phyloP scores from a whole-genome alignment of 1,284 basidiomycete species.

The Rhodotorula sp. region DNA sequence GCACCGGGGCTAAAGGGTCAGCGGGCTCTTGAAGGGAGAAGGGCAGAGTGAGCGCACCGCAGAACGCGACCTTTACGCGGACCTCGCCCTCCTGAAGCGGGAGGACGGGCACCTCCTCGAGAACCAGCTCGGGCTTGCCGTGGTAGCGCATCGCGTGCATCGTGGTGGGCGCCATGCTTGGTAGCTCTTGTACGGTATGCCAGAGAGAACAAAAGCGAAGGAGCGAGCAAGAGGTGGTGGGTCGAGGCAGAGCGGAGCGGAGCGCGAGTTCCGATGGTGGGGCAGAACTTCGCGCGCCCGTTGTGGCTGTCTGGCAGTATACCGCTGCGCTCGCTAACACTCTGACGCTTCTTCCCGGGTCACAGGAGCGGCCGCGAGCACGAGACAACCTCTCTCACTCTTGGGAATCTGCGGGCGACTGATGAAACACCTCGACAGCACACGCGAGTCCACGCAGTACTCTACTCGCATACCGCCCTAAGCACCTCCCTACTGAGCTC shows the following conservation, averaged over 20 bases:
- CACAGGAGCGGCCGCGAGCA: too few species aligned
- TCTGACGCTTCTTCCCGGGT: too few species aligned
- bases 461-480: not conserved
- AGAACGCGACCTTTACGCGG: constrained; percentile 48
- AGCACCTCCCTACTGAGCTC: constrained; percentile 18
- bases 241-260: too few species aligned
- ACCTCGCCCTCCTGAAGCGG: constrained; percentile 43
- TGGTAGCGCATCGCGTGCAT: constrained; percentile 48
- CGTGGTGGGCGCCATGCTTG: not conserved
- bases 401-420: too few species aligned
- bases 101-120: constrained; percentile 45
- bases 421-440: not conserved
- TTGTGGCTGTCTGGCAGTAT: too few species aligned
- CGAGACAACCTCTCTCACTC: too few species aligned
- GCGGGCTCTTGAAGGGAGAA: not conserved
- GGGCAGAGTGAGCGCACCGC: not conserved
- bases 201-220: not conserved
- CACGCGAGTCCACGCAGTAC: too few species aligned
- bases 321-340: too few species aligned
- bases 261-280: too few species aligned
- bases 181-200: not conserved
- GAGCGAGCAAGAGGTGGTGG: too few species aligned
- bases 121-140: constrained; percentile 47
- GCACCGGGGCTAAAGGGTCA: not conserved
- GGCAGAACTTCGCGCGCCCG: too few species aligned